phyloP scores from a whole-genome alignment of 140 eudicot genomes.

The Erigeron philadelphicus region DNA sequence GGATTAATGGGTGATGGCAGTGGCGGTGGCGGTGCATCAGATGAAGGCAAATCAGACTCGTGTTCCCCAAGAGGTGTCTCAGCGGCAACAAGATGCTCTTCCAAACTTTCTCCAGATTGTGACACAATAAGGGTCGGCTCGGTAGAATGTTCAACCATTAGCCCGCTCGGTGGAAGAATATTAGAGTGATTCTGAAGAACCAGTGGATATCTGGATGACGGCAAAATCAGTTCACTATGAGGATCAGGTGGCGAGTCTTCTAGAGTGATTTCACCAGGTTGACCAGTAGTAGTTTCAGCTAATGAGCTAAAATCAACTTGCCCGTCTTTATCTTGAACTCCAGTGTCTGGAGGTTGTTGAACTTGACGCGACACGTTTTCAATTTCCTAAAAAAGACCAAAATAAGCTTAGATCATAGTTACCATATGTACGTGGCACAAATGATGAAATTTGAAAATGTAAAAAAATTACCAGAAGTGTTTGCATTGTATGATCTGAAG shows the following conservation, averaged over 20 bases:
- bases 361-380: neutral
- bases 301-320: slow-evolving; percentile 1
- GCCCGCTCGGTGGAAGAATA: neutral
- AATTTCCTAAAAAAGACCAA: slow-evolving; percentile 3
- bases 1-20: neutral
- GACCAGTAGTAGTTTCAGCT: neutral
- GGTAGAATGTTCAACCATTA: slow-evolving; percentile 11
- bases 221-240: neutral
- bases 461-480: neutral
- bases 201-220: neutral
- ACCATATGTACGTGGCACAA: neutral
- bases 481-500: slow-evolving; percentile 25
- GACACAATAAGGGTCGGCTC: slow-evolving; percentile 5
- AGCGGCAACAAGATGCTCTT: slow-evolving; percentile 1
- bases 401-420: too few species aligned
- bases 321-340: slow-evolving; percentile 9
- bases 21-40: slow-evolving; percentile 8
- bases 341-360: neutral
- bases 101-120: slow-evolving; percentile 10
- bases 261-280: neutral
- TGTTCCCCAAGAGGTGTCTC: slow-evolving; percentile 14
- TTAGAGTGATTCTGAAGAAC: neutral
- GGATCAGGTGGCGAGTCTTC: neutral
- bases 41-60: slow-evolving; percentile 13
- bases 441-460: neutral